Evolutionary conservation across 352 stramenopile species (phyloP).

Genomic region (Globisporangium radiosum): DNA sequence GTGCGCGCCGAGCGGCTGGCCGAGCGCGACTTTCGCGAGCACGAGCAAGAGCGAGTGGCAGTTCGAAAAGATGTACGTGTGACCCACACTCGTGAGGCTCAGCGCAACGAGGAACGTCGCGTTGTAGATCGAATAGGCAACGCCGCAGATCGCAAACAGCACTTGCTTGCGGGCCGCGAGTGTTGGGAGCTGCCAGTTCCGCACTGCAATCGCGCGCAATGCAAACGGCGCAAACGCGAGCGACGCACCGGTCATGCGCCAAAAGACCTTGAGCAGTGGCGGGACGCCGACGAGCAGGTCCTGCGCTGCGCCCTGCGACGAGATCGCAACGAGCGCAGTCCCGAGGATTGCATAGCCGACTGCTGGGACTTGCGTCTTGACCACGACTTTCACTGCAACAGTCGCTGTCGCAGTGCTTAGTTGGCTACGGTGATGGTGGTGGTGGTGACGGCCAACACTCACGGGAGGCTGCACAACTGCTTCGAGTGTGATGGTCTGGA

Average conservation of each 20-base stretch:
- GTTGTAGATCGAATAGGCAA: constrained; percentile 38
- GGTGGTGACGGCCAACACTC: neutral
- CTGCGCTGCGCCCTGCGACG: constrained; percentile 38
- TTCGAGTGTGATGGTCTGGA: constrained; percentile 32
- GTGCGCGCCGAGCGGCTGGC: constrained; percentile 22
- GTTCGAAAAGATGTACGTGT: constrained; percentile 55
- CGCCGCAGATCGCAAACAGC: constrained; percentile 21
- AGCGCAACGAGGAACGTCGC: constrained; percentile 45
- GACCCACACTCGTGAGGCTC: constrained; percentile 41
- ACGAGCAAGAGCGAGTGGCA: constrained; percentile 53
- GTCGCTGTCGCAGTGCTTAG: neutral
- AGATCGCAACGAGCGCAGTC: constrained; percentile 30
- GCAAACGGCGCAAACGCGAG: constrained; percentile 29
- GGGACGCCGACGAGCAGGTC: constrained; percentile 32
- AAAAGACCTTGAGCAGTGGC: constrained; percentile 49
- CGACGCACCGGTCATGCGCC: constrained; percentile 38
- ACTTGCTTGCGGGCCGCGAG: constrained; percentile 12
- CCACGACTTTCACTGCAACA: constrained; percentile 28
- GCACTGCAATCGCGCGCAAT: constrained; percentile 16
- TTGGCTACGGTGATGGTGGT: too few relatives aligned
- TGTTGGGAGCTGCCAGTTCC: constrained; percentile 13
- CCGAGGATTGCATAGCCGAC: constrained; percentile 39
- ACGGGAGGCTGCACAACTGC: constrained; percentile 16
- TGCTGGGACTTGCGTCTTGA: constrained; percentile 40
- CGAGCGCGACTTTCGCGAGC: constrained; percentile 31